These are phyloP conservation scores for Olyra latifolia DNA, from an alignment of 176 grass and related monocot genomes.

Conservation along the genomic window DNA sequence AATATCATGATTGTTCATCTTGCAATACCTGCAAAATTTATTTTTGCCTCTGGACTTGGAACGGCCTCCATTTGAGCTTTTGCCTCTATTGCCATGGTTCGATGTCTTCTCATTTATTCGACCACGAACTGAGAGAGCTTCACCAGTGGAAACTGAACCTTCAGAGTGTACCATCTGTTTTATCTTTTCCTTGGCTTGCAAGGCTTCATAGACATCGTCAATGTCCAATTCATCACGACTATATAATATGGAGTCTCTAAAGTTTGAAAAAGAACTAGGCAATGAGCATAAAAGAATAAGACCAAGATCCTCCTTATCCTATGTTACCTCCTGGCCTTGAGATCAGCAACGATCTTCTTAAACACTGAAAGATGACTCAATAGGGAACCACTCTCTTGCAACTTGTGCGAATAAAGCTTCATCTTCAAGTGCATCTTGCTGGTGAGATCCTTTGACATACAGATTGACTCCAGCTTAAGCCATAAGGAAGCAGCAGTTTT, in stretches of 20 bases:
- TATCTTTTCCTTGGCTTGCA: not conserved
- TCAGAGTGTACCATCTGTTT: not conserved
- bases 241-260: not conserved
- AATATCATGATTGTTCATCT: not conserved
- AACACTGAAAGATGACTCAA: not conserved
- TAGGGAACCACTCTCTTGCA: not conserved
- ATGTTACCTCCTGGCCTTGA: constrained; percentile 10
- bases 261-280: not conserved
- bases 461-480: constrained; percentile 2
- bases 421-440: not conserved
- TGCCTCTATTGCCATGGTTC: not conserved
- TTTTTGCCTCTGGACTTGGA: not conserved
- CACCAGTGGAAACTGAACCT: not conserved
- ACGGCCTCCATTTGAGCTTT: not conserved
- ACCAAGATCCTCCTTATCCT: constrained; percentile 15
- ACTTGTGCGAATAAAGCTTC: not conserved
- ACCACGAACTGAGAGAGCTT: not conserved
- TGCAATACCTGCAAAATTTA: not conserved
- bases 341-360: constrained; percentile 1
- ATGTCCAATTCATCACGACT: not conserved
- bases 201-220: not conserved
- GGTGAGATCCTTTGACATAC: constrained; percentile 7
- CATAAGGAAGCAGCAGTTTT: not conserved
- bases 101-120: not conserved
- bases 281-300: not conserved